phyloP scores from a whole-genome alignment of 768 basidiomycete genomes.

The Dendrothele bispora region DNA sequence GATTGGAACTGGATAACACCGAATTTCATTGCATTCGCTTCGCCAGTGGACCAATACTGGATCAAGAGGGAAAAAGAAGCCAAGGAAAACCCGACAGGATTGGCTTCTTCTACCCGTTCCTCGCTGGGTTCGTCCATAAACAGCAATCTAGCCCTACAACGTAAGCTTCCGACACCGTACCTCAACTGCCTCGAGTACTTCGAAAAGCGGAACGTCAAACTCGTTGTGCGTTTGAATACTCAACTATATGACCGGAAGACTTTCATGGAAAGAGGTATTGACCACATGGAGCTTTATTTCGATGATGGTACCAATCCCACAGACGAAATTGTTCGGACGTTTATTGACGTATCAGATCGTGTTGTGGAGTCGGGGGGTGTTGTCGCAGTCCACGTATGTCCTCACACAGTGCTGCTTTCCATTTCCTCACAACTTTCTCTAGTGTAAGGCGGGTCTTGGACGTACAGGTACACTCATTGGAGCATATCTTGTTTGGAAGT shows the following conservation, averaged over 20 bases:
- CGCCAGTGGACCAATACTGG: conserved; percentile 81
- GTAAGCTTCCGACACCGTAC: conserved; percentile 78
- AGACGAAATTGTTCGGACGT: conserved; percentile 90
- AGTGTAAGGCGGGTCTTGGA: conserved; percentile 97
- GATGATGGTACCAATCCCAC: conserved; percentile 98
- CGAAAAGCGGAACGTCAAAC: conserved; percentile 79
- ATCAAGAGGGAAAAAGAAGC: conserved; percentile 74
- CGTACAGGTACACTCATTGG: conserved; percentile 96
- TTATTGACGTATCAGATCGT: conserved; percentile 83
- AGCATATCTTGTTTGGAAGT: conserved; percentile 98
- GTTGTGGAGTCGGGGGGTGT: conserved; percentile 77
- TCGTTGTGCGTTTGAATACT: conserved; percentile 93
- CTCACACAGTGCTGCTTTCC: conserved; percentile 1
- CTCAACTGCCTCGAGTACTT: conserved; percentile 94
- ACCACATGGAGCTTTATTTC: conserved; percentile 92
- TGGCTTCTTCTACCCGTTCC: conserved; percentile 16
- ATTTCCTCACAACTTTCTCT: conserved; percentile 24
- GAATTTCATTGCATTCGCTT: conserved; percentile 91
- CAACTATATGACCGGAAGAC: conserved; percentile 82
- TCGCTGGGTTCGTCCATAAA: conserved; percentile 25
- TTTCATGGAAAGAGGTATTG: conserved; percentile 83
- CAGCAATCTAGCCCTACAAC: conserved; percentile 62
- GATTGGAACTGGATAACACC: conserved; percentile 97
- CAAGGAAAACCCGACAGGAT: conserved; percentile 38
- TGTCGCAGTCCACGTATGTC: conserved; percentile 83